A percentile compares a stretch with the other conserved stretches of the same genome.
These are phyloP conservation scores for Diddensiella transvaalensis DNA, from an alignment of 805 yeast species.

Conservation along the genomic window DNA sequence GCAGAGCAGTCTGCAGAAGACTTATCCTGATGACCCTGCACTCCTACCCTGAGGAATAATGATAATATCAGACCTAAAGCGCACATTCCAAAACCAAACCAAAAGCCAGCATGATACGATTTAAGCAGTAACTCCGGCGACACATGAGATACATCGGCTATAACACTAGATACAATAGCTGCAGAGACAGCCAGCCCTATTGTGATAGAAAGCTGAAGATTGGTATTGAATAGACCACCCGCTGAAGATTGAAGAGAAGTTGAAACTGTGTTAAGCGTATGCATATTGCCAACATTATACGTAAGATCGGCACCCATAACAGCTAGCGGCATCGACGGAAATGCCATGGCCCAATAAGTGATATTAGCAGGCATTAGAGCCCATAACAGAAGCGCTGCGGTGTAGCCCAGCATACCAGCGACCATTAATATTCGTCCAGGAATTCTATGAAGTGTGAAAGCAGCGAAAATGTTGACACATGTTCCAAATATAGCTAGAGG, in stretches of 20 bases:
- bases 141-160: slow-evolving; percentile 11
- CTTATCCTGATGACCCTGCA: too few species aligned
- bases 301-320: slow-evolving; percentile 48
- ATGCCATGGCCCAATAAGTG: slow-evolving; percentile 45
- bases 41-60: slow-evolving; percentile 38
- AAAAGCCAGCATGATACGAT: slow-evolving; percentile 33
- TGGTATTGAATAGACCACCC: slow-evolving; percentile 48
- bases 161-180: slow-evolving; percentile 31
- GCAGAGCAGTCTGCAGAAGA: too few species aligned
- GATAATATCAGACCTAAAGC: slow-evolving; percentile 32
- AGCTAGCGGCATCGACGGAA: slow-evolving; percentile 39
- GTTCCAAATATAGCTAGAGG: slow-evolving; percentile 44
- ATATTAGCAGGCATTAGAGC: slow-evolving; percentile 36
- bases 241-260: slow-evolving; percentile 42
- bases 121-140: slow-evolving; percentile 11
- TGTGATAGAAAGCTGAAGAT: slow-evolving; percentile 40
- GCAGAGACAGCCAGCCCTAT: slow-evolving; percentile 43
- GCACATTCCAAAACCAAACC: slow-evolving; percentile 38
- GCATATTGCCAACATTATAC: slow-evolving; percentile 45
- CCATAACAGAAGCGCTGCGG: slow-evolving; percentile 41
- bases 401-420: slow-evolving; percentile 37
- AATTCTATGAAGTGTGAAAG: slow-evolving; percentile 42
- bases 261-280: slow-evolving; percentile 41
- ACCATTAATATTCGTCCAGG: slow-evolving; percentile 41
- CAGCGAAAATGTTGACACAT: slow-evolving; percentile 44